phyloP scores from a whole-genome alignment of 2,329 filamentous ascomycete genomes.

The Fusarium tuaranense region DNA sequence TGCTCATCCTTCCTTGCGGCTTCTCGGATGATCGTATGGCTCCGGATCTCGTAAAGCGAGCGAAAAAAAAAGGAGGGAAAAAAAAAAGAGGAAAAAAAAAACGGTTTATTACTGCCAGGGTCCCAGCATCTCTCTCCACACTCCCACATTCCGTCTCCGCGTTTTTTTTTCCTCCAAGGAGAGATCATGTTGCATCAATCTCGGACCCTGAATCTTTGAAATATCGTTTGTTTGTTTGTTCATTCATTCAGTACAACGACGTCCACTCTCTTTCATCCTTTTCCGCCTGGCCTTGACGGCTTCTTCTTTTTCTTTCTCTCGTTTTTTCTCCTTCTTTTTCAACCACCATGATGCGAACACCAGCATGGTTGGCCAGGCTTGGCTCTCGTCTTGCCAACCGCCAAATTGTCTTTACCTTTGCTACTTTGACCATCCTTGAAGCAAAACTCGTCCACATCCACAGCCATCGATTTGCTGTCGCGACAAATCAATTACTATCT shows the following conservation, averaged over 20 bases:
- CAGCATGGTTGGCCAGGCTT: neutral
- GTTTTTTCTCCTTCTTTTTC: neutral
- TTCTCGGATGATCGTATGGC: neutral
- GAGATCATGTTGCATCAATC: constrained; percentile 2
- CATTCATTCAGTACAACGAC: neutral
- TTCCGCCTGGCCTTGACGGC: neutral
- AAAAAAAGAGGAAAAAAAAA: neutral
- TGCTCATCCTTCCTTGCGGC: neutral
- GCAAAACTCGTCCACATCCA: constrained; percentile 1
- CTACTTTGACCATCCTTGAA: neutral
- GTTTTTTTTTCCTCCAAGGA: neutral
- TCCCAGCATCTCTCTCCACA: neutral
- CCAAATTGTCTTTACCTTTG: neutral
- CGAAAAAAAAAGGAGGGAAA: too few relatives aligned
- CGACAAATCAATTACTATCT: neutral
- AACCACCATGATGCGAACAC: neutral
- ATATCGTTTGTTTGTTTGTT: neutral
- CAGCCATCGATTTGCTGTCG: constrained; percentile 1
- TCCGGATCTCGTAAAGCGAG: neutral
- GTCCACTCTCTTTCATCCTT: neutral
- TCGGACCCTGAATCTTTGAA: neutral
- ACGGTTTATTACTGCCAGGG: neutral
- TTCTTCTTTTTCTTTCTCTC: neutral
- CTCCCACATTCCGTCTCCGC: neutral
- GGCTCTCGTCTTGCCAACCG: neutral